Conservation (phyloP, 2,329 filamentous ascomycete genomes). For the Ceratocystis huliohia region DNA sequence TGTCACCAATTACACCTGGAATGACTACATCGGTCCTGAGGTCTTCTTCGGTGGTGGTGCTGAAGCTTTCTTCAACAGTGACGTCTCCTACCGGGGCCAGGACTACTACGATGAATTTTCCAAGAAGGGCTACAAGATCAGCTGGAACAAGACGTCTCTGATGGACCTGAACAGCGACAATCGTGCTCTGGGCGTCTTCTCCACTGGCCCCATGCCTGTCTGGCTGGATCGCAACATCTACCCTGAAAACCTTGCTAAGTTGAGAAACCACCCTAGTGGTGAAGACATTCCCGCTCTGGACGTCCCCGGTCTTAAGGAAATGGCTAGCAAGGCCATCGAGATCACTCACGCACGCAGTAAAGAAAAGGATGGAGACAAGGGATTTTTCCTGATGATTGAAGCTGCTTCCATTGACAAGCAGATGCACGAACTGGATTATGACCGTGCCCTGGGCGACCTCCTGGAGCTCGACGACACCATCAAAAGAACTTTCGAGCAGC, state of each 20-base stretch:
- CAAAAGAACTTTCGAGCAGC: slow-evolving; percentile 58
- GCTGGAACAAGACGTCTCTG: slow-evolving; percentile 62
- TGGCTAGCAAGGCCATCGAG: slow-evolving; percentile 78
- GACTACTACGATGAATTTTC: slow-evolving; percentile 71
- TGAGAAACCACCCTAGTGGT: slow-evolving; percentile 58
- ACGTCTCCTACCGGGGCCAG: slow-evolving; percentile 52
- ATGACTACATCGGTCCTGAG: slow-evolving; percentile 58
- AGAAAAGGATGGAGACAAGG: slow-evolving; percentile 40
- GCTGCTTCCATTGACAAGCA: slow-evolving; percentile 79
- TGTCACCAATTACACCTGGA: slow-evolving; percentile 71
- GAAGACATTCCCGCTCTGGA: slow-evolving; percentile 52
- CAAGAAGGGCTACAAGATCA: slow-evolving; percentile 58
- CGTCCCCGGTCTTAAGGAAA: slow-evolving; percentile 73
- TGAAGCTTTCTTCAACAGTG: slow-evolving; percentile 61
- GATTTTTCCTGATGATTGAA: slow-evolving; percentile 81
- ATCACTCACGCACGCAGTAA: slow-evolving; percentile 52
- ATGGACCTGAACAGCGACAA: slow-evolving; percentile 42
- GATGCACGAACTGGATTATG: slow-evolving; percentile 78
- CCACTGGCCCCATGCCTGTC: slow-evolving; percentile 59
- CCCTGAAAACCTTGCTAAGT: slow-evolving; percentile 51
- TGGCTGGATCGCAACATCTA: slow-evolving; percentile 82
- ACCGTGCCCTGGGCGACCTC: slow-evolving; percentile 71
- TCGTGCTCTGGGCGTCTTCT: slow-evolving; percentile 66
- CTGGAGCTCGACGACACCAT: slow-evolving; percentile 78
- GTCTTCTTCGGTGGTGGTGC: slow-evolving; percentile 74